Evolutionary conservation across 116 monocot genomes (phyloP).

Genomic region (Trichopus zeylanicus): DNA sequence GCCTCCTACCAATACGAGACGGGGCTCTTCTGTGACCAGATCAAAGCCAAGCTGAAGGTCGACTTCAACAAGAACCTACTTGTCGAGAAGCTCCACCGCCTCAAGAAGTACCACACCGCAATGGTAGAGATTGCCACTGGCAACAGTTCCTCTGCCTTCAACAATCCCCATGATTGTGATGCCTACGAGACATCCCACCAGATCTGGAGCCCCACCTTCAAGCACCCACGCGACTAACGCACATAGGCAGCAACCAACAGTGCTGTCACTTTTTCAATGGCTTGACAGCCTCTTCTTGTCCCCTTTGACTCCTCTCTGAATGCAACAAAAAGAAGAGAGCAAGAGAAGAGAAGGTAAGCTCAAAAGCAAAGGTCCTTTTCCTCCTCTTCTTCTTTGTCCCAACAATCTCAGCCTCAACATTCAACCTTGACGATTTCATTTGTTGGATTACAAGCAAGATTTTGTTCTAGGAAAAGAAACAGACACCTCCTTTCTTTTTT

Average conservation of each 20-base stretch:
- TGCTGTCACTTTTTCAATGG: too few relatives aligned
- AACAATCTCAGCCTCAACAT: too few relatives aligned
- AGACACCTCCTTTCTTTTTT: too few relatives aligned
- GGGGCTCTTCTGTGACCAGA: constrained; percentile 87
- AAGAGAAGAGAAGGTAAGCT: too few relatives aligned
- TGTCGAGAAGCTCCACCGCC: constrained; percentile 81
- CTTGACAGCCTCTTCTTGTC: too few relatives aligned
- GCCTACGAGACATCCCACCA: constrained; percentile 65
- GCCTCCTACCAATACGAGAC: constrained; percentile 66
- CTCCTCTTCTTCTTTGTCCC: too few relatives aligned
- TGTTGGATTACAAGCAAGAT: too few relatives aligned
- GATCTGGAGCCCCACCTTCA: constrained; percentile 60
- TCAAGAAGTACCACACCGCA: constrained; percentile 79
- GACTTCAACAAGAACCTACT: constrained; percentile 87
- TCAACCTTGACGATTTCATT: too few relatives aligned
- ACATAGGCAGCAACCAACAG: not conserved
- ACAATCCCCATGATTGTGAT: constrained; percentile 67
- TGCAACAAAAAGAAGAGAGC: too few relatives aligned
- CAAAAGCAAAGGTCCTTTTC: too few relatives aligned
- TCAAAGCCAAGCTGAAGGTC: constrained; percentile 43
- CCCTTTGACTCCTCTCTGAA: too few relatives aligned
- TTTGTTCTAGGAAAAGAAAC: too few relatives aligned
- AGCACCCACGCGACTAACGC: constrained; percentile 11
- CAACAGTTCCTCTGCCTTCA: constrained; percentile 18
- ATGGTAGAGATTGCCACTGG: not conserved